Base-by-base conservation (phyloP, 495 filamentous ascomycete genomes). In the Xylaria venustula region DNA sequence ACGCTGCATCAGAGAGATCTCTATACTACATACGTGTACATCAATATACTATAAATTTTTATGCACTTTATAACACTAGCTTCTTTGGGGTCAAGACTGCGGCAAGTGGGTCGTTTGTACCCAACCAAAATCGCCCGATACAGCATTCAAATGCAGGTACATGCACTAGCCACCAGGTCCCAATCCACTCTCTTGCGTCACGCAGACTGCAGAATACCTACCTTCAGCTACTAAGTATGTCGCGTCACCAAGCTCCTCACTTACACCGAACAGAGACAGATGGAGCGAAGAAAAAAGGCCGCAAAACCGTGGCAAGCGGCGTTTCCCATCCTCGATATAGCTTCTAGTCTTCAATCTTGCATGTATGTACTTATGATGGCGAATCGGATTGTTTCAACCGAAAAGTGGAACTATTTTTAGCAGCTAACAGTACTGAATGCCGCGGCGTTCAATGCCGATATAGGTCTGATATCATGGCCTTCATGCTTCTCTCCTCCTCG, bases 61-160 rank as follows among this genome's bases (percentile, higher is more conserved):
- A 60, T 60, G 57, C 47, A 52, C 25, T 51, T 36, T 7, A 25
- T 19, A 25, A 26, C n/a, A 15, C 53, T 55, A 55, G 32, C 37
- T 17, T 37, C 36, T 59, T 60, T 47, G 49, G 57, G 47, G 19
- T 36, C 47, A 23, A 45, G 26, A 19, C 6, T 52, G n/a, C 37
- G 37, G 47, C n/a, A 34, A 60, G 26, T 45, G 57, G 47, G 48
- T 8, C 5, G 30, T 17, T 42, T 2, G 14, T 9, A 11, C 9
- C 56, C 56, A 59, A 59, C 47, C 32, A 51, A 23, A 42, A 20
- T 8, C n/a, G 8, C 37, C 7, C 26, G 37, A 51, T 42, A 41
- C 46, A 41, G 37, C 8, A 25, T 45, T 20, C n/a, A 42, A 45
- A 60, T 52, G 57, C 57, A 60, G 57, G 57, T 60, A 60, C 57